Evolutionary conservation across 257 asterid species (phyloP).

Genomic region (Pogostemon cablin): DNA sequence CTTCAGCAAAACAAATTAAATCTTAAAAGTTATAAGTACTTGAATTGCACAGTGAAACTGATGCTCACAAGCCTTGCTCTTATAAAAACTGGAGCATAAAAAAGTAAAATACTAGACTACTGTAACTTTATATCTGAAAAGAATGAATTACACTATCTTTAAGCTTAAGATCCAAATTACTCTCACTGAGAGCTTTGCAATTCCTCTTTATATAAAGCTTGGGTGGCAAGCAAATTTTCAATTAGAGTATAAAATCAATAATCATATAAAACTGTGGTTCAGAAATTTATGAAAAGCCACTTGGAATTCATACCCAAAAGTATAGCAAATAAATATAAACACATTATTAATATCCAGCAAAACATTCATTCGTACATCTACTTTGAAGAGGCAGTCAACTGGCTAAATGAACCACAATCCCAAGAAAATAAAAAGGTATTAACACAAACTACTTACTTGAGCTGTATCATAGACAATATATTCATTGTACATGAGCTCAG

Average conservation of each 20-base stretch:
- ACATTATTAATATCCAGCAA: neutral
- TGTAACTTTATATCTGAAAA: neutral
- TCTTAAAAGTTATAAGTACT: too few relatives aligned
- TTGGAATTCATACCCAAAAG: neutral
- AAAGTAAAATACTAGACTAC: neutral
- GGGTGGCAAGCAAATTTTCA: neutral
- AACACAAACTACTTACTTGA: conserved; percentile 63
- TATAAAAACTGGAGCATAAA: too few relatives aligned
- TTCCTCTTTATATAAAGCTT: neutral
- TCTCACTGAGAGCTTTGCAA: neutral
- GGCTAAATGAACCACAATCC: neutral
- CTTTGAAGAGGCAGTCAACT: neutral
- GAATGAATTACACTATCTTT: neutral
- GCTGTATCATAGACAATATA: conserved; percentile 85
- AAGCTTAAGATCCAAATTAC: neutral
- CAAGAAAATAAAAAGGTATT: neutral
- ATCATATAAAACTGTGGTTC: neutral
- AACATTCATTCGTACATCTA: neutral
- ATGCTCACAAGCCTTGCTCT: too few relatives aligned
- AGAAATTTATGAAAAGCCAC: neutral
- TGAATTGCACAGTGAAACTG: too few relatives aligned
- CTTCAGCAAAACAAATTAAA: too few relatives aligned
- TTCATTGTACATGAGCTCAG: conserved; percentile 91
- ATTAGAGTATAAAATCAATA: neutral
- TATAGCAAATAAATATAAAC: neutral